Evolutionary conservation across 176 grass and related monocot genomes (phyloP), one percentile per base, ranked within the genome.

Genomic region (Triticum monococcum): DNA sequence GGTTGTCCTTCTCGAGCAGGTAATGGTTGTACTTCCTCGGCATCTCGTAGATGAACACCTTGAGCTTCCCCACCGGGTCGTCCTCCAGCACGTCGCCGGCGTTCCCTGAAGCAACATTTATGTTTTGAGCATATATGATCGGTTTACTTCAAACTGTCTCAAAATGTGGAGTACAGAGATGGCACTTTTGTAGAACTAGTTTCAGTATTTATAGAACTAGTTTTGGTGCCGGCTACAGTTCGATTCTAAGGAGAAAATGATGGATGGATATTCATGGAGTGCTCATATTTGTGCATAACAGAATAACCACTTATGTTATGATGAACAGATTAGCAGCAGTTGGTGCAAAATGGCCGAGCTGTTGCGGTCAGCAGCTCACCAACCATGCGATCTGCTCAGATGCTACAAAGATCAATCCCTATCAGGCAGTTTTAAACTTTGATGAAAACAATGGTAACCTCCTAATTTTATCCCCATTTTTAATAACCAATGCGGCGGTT

Each of bases 1-100:
- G 66, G 78, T 13, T 64, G 77, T 94, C 92, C 89, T 89, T 94
- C 5, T 68, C 68, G 1, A 94, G 67, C 32, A 94, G 79, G 64
- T 89, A 84, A 24, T 62, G 56, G 86, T 91, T 94, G 92, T 94
- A 94, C 84, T 89, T 94, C 6, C 84, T 83, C 1, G 92, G 87
- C 89, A 94, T 87, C 80, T 89, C 89, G 66, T 94, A 94, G 16
- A 94, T 45, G 81, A 84, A 94, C 32, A 94, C 92, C 84, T 94
- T 94, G 64, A 94, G 87, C 80, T 79, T 94, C 25, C 92, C 92
- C 2, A 89, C 87, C 18, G 92, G 92, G 72, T 89, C 66, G 63
- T 94, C 92, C 13, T 82, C 87, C 28, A 94, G 80, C 33, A 91
- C 84, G 20, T 90, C 83, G 45, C 83, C 89, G 5, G 86, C 83